Evolutionary conservation across 192 early-diverging fungal species (phyloP).

Genomic region (Coemansia guatemalensis): DNA sequence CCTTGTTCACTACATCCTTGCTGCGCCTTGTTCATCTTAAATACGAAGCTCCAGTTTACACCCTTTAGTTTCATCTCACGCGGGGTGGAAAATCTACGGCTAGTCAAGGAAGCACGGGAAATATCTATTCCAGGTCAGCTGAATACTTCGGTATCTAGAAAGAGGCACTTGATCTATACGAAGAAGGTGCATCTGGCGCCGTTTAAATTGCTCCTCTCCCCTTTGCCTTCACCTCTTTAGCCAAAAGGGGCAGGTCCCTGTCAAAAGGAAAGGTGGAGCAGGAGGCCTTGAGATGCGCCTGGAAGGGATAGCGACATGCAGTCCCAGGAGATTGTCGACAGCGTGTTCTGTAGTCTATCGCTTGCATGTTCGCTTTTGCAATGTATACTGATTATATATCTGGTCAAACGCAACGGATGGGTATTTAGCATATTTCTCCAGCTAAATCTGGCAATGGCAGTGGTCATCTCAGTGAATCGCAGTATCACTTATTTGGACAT

Average conservation of each 20-base stretch:
- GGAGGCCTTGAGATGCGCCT: constrained; percentile 13
- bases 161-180: too few relatives aligned
- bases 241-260: neutral
- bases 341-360: constrained; percentile 50
- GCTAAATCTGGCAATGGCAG: constrained; percentile 51
- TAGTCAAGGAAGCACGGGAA: neutral
- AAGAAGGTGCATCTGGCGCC: neutral
- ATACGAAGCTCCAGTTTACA: neutral
- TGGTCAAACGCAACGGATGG: constrained; percentile 49
- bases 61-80: too few relatives aligned
- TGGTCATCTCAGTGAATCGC: constrained; percentile 42
- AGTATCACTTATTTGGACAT: constrained; percentile 54
- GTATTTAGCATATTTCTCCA: constrained; percentile 54
- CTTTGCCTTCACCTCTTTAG: too few relatives aligned
- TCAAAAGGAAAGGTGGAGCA: neutral
- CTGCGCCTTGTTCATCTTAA: neutral
- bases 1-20: neutral
- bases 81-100: neutral
- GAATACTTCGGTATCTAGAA: neutral
- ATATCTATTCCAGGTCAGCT: neutral
- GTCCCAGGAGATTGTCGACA: constrained; percentile 45
- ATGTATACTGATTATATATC: constrained; percentile 38
- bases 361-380: constrained; percentile 38
- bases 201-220: neutral
- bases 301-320: constrained; percentile 22